These are phyloP conservation scores for Pestalotiopsis sp. DNA, from an alignment of 2,329 filamentous ascomycete species.

Conservation along the genomic window DNA sequence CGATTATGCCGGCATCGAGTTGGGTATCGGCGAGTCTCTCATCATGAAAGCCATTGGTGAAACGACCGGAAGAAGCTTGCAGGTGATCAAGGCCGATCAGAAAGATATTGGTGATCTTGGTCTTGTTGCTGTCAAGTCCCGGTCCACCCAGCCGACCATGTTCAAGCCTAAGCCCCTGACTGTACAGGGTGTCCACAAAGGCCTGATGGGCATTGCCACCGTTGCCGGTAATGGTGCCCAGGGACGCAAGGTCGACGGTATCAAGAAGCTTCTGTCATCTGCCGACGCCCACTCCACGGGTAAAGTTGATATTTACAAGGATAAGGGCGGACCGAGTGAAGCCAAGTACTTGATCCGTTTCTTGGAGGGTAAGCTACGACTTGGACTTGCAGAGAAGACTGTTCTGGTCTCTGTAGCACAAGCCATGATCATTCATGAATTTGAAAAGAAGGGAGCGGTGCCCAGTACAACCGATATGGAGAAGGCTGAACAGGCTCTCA, in stretches of 20 bases:
- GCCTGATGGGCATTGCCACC: conserved; percentile 85
- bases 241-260: conserved; percentile 85
- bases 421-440: conserved; percentile 83
- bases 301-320: conserved; percentile 86
- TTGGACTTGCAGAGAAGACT: conserved; percentile 90
- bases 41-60: conserved; percentile 99
- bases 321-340: conserved; percentile 93
- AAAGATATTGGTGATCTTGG: conserved; percentile 96
- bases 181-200: conserved; percentile 82
- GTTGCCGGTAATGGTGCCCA: conserved; percentile 86
- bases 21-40: conserved; percentile 96
- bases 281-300: conserved; percentile 74
- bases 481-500: conserved; percentile 82
- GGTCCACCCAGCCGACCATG: conserved; percentile 95
- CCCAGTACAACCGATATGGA: conserved; percentile 77
- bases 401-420: conserved; percentile 89
- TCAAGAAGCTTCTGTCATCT: conserved; percentile 94
- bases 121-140: conserved; percentile 91
- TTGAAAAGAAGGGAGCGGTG: conserved; percentile 67
- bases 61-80: conserved; percentile 82
- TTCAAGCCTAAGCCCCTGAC: conserved; percentile 95
- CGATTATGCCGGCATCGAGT: conserved; percentile 93
- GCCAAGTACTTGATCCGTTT: conserved; percentile 93
- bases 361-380: conserved; percentile 87
- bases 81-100: conserved; percentile 92